Percentiles rank a stretch among this genome's conserved stretches.
Conservation (phyloP, 768 basidiomycete species). For the Dioszegia aurantiaca region DNA sequence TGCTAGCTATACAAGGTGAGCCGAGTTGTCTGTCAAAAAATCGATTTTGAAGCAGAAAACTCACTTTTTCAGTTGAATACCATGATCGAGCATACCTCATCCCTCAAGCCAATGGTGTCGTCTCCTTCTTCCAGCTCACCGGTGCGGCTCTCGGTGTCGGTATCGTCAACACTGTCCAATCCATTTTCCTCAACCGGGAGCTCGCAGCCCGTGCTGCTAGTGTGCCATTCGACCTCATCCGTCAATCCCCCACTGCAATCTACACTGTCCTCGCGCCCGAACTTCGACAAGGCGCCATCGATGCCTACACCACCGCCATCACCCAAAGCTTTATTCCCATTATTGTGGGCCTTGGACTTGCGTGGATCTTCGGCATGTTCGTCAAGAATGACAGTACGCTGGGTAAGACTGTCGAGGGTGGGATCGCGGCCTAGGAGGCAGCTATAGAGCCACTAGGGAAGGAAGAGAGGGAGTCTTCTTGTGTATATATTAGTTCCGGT, state of each 20-base stretch:
- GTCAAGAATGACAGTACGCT: conserved; percentile 42
- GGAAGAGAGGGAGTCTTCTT: background rate
- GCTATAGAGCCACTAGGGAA: too few relatives aligned
- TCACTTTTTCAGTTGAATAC: conserved; percentile 16
- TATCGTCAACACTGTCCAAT: conserved; percentile 44
- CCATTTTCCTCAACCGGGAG: conserved; percentile 36
- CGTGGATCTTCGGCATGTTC: conserved; percentile 27
- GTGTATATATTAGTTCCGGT: conserved; percentile 4
- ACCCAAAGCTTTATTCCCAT: conserved; percentile 39
- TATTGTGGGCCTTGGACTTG: conserved; percentile 32
- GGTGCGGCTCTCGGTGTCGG: conserved; percentile 46
- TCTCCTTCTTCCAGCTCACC: conserved; percentile 44
- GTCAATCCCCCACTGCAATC: conserved; percentile 36
- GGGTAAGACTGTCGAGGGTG: conserved; percentile 22
- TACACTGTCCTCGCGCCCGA: conserved; percentile 22
- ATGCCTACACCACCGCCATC: conserved; percentile 44
- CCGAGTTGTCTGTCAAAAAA: too few relatives aligned
- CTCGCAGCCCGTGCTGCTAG: conserved; percentile 31
- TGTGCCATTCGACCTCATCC: conserved; percentile 33
- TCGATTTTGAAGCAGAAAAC: too few relatives aligned
- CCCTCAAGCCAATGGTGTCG: conserved; percentile 47
- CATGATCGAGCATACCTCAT: conserved; percentile 25
- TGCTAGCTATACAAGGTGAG: conserved; percentile 38
- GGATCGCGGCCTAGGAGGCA: too few relatives aligned
- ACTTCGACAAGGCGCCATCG: conserved; percentile 34